phyloP scores from a whole-genome alignment of 2,329 filamentous ascomycete genomes.

The Pseudogymnoascus destructans region DNA sequence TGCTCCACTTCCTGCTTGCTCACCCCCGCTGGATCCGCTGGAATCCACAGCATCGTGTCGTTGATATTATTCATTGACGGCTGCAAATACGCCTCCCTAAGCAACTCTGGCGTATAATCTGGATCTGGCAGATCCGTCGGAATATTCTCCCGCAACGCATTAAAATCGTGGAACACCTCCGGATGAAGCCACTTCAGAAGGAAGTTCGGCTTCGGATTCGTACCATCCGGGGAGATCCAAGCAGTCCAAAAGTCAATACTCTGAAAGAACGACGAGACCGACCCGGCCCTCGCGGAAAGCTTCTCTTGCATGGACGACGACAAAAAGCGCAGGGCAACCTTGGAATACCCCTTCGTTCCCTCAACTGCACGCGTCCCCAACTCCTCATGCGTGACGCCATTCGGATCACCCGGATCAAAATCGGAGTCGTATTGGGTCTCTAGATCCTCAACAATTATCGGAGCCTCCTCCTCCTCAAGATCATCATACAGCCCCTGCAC shows the following conservation, averaged over 20 bases:
- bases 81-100: constrained; percentile 41
- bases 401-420: constrained; percentile 18
- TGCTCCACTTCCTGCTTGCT: constrained; percentile 43
- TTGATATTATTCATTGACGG: constrained; percentile 36
- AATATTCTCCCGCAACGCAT: constrained; percentile 36
- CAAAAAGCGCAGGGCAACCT: constrained; percentile 17
- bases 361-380: constrained; percentile 13
- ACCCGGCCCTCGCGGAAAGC: not conserved
- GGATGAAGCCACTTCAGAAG: constrained; percentile 43
- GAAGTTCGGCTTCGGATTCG: constrained; percentile 31
- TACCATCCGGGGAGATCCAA: constrained; percentile 21
- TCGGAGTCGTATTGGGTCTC: constrained; percentile 25
- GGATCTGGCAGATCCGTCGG: constrained; percentile 35
- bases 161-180: constrained; percentile 41
- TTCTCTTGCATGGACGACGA: not conserved
- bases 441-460: constrained; percentile 19
- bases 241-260: constrained; percentile 20
- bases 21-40: constrained; percentile 43
- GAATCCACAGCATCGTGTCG: constrained; percentile 41
- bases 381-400: constrained; percentile 17
- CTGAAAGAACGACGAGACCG: not conserved
- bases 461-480: not conserved
- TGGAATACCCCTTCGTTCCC: constrained; percentile 17
- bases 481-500: constrained; percentile 19
- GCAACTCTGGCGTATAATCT: constrained; percentile 33